Percentiles rank a stretch among this genome's conserved stretches.
These are phyloP conservation scores for Talaromyces atroroseus DNA, from an alignment of 2,329 filamentous ascomycete species.

Conservation along the genomic window DNA sequence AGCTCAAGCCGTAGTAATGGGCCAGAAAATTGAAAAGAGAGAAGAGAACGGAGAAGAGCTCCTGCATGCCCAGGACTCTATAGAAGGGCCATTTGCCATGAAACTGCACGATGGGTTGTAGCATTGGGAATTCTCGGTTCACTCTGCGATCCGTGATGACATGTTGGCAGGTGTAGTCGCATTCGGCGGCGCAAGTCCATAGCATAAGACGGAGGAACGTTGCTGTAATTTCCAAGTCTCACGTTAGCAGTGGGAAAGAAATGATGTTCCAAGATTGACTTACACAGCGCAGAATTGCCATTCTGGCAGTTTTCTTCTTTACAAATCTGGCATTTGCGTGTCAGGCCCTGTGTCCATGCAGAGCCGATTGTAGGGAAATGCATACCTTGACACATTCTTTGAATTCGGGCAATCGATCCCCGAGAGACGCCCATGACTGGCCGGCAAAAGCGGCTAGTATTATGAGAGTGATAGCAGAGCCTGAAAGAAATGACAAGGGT, in stretches of 20 bases:
- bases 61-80: constrained; percentile 86
- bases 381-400: constrained; percentile 74
- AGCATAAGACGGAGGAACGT: constrained; percentile 78
- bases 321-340: constrained; percentile 59
- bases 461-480: constrained; percentile 14
- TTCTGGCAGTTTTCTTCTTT: constrained; percentile 69
- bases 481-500: neutral
- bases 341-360: neutral
- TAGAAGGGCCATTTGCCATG: constrained; percentile 98
- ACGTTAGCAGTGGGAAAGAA: constrained; percentile 20
- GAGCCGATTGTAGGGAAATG: neutral
- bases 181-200: constrained; percentile 90
- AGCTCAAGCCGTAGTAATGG: constrained; percentile 69
- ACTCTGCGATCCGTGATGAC: constrained; percentile 72
- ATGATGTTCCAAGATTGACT: constrained; percentile 26
- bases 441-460: constrained; percentile 30
- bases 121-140: constrained; percentile 57
- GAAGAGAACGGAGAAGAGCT: constrained; percentile 90
- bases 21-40: constrained; percentile 86
- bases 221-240: constrained; percentile 48
- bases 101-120: constrained; percentile 74
- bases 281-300: constrained; percentile 66
- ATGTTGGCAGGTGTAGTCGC: constrained; percentile 97
- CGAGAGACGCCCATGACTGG: constrained; percentile 61
- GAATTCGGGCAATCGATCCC: constrained; percentile 84